These are phyloP conservation scores for Picea abies DNA, from an alignment of 83 land plant species.

Conservation along the genomic window DNA sequence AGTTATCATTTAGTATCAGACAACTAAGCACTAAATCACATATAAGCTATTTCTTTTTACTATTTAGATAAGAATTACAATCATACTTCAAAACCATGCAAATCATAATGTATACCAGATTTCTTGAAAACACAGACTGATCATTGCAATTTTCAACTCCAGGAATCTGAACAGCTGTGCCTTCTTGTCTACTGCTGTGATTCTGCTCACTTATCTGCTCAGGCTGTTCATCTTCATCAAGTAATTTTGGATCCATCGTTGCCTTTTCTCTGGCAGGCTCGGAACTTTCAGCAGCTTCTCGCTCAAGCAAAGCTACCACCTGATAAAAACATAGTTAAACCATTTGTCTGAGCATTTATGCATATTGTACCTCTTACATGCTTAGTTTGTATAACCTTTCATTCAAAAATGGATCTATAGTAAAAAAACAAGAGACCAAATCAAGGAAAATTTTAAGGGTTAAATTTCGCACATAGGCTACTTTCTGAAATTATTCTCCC, in stretches of 20 bases:
- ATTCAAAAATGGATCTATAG: neutral
- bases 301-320: constrained; percentile 11
- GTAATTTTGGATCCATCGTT: neutral
- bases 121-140: neutral
- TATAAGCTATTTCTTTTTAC: neutral
- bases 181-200: neutral
- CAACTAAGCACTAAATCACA: neutral
- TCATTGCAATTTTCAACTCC: neutral
- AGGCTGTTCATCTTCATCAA: neutral
- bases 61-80: neutral
- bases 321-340: neutral
- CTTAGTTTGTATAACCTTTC: neutral
- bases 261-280: neutral
- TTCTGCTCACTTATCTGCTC: neutral
- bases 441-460: no score
- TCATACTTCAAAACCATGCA: neutral
- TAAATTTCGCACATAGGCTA: no score
- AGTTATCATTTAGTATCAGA: neutral
- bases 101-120: neutral
- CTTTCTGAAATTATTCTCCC: no score
- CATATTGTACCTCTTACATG: neutral
- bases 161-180: neutral
- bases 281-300: neutral
- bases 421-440: neutral
- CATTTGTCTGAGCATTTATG: neutral